Evolutionary conservation across 129 eudicot genomes (phyloP), one percentile per base, ranked within the genome.

Genomic region (Sambucus nigra): DNA sequence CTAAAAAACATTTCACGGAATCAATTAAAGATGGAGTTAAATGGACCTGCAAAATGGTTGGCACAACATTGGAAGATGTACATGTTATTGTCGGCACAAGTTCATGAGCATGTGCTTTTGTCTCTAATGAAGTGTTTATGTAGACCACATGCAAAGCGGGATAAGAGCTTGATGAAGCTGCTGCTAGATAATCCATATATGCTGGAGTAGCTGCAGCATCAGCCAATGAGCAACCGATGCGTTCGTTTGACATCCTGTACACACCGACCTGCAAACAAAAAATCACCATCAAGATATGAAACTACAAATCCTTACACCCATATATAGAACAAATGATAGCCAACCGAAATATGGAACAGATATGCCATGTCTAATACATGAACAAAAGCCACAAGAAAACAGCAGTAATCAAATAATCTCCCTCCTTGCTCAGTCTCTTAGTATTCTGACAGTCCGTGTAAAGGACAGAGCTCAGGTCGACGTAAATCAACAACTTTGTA

Each of bases 11-110:
- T 39, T 13, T 38, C 17, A 5, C 29, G 25, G 32, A 31, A 29
- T 2, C 0, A 23, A 13, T 40, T 14, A 1, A 23, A 15, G 24
- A 26, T 47, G 76, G 22, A 46, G 59, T 41, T 25, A 55, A 28
- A 21, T 69, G 8, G 44, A 92, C 99, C 99, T 92, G 99, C 64
- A 92, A 81, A 66, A 92, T 86, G 54, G 99, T 92, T 72, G 62
- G 99, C 65, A 92, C 99, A 17, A 92, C 99, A 63, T 92, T 92
- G 25, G 99, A 92, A 53, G 99, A 92, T 28, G 99, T 92, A 51
- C 99, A 92, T 15, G 99, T 92, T 27, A 92, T 82, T 28, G 99
- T 92, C 19, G 99, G 96, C 50, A 92, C 96, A 52, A 86, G 78
- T 68, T 86, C 96, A 40, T 92, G 99, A 55, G 99, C 61, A 63